These are phyloP conservation scores for Paraglomus brasilianum DNA, from an alignment of 192 early-diverging fungal species.

Conservation along the genomic window DNA sequence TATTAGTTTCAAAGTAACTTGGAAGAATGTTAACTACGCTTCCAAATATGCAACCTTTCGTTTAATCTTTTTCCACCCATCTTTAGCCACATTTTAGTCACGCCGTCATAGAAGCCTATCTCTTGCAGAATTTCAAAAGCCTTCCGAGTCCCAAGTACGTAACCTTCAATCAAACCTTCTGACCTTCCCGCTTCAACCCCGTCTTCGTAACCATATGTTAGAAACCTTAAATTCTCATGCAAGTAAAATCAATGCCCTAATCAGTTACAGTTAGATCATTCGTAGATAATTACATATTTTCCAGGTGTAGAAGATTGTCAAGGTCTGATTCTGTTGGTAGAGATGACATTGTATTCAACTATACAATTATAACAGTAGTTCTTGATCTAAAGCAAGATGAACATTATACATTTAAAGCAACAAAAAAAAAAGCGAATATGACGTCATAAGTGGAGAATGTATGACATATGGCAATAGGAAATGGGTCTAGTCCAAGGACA, in stretches of 20 bases:
- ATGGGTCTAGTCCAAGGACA: no score
- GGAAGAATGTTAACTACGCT: no score
- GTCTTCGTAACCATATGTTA: slow-evolving; percentile 55
- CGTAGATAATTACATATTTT: slow-evolving; percentile 43
- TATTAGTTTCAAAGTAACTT: neutral
- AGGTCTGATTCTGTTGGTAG: slow-evolving; percentile 45
- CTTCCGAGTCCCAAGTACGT: slow-evolving; percentile 55
- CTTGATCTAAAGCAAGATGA: no score
- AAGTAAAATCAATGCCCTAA: neutral
- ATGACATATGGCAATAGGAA: no score
- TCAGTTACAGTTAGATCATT: neutral
- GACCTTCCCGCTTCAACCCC: slow-evolving; percentile 49
- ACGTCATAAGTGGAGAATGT: no score
- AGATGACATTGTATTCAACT: no score
- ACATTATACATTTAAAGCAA: no score
- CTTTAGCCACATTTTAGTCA: slow-evolving; percentile 47
- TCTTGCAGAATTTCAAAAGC: slow-evolving; percentile 55
- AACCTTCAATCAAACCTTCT: slow-evolving; percentile 53
- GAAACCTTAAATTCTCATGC: slow-evolving; percentile 42
- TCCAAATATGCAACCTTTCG: slow-evolving; percentile 2
- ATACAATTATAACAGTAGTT: no score
- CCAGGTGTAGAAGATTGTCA: slow-evolving; percentile 45
- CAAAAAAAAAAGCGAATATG: no score
- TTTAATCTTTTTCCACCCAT: slow-evolving; percentile 27
- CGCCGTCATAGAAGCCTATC: slow-evolving; percentile 55